phyloP scores from a whole-genome alignment of 148 eudicot genomes.

The Silene conica region DNA sequence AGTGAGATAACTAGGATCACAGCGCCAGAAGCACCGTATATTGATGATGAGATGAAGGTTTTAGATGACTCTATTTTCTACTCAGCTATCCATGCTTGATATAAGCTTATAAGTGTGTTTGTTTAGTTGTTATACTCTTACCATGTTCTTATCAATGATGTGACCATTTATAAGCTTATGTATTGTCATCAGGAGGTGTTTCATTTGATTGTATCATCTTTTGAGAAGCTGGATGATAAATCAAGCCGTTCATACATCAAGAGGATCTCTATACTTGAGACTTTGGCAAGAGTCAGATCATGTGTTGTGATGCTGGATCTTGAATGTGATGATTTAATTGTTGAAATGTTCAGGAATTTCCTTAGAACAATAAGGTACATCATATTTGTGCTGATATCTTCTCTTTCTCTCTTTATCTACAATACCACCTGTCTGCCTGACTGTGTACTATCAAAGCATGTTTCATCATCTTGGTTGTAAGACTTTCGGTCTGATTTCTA shows the following conservation, averaged over 20 bases:
- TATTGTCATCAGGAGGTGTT: conserved; percentile 53
- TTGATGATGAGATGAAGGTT: conserved; percentile 89
- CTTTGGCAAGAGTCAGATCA: conserved; percentile 85
- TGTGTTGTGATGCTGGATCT: conserved; percentile 98
- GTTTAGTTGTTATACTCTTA: too few species aligned
- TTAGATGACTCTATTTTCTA: conserved; percentile 1
- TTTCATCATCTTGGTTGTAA: not conserved
- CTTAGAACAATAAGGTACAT: conserved; percentile 63
- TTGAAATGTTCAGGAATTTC: conserved; percentile 81
- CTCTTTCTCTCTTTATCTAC: not conserved
- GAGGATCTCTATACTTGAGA: conserved; percentile 71
- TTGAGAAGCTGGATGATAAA: conserved; percentile 67
- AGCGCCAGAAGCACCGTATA: conserved; percentile 96
- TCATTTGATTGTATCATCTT: conserved; percentile 79
- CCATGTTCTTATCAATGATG: too few species aligned
- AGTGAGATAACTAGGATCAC: conserved; percentile 96
- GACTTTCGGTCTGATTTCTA: not conserved
- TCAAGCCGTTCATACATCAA: conserved; percentile 54
- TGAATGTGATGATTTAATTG: conserved; percentile 73
- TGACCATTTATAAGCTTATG: too few species aligned
- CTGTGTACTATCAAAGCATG: not conserved
- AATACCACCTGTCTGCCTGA: not conserved
- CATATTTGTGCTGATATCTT: not conserved
- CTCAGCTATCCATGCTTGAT: not conserved
- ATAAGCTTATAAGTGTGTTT: too few species aligned